These are phyloP conservation scores for Lolium multiflorum DNA, from an alignment of 176 grass and related monocot species.

Conservation along the genomic window DNA sequence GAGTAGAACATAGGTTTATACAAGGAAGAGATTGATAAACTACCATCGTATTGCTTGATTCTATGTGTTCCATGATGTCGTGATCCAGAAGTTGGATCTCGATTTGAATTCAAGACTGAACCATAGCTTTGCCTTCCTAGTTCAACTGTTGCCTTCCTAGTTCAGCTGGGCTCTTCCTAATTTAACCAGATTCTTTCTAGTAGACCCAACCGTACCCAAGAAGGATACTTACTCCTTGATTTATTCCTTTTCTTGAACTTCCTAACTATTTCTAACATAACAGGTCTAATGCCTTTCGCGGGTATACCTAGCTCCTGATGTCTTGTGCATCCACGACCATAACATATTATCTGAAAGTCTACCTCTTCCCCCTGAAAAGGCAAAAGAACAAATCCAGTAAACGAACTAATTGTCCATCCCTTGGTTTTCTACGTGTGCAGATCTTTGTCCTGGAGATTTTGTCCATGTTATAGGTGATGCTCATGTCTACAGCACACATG, in stretches of 20 bases:
- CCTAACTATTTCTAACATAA: too few relatives aligned
- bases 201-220: too few relatives aligned
- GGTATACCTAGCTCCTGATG: too few relatives aligned
- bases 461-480: slow-evolving; percentile 87
- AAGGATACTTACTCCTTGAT: too few relatives aligned
- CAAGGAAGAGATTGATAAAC: not conserved
- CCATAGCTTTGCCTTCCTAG: not conserved
- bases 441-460: slow-evolving; percentile 86
- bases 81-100: not conserved
- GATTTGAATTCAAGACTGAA: not conserved
- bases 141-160: not conserved
- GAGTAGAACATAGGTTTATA: not conserved
- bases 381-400: too few relatives aligned
- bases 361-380: too few relatives aligned
- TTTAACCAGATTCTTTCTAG: too few relatives aligned
- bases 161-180: not conserved
- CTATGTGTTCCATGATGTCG: not conserved
- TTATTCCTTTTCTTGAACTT: too few relatives aligned
- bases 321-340: too few relatives aligned
- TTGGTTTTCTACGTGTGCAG: slow-evolving; percentile 29
- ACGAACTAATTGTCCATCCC: not conserved
- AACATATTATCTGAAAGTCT: too few relatives aligned
- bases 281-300: too few relatives aligned
- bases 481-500: slow-evolving; percentile 91
- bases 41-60: not conserved